These are phyloP conservation scores for Fusarium agapanthi DNA, from an alignment of 2,329 filamentous ascomycete genomes.

Conservation along the genomic window DNA sequence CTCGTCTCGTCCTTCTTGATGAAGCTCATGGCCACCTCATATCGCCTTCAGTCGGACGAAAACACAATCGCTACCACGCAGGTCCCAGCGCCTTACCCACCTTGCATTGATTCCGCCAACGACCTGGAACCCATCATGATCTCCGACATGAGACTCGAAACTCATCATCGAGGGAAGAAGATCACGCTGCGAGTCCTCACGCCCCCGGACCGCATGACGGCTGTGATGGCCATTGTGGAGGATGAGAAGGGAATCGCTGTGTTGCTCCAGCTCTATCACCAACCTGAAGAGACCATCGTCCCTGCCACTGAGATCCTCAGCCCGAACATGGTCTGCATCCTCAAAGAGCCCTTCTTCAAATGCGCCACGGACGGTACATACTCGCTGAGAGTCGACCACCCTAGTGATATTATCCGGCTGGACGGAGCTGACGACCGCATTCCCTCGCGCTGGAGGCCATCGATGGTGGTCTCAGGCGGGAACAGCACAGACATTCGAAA, in stretches of 20 bases:
- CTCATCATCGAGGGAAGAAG: not conserved
- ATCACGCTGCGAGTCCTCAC: not conserved
- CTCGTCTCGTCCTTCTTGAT: not conserved
- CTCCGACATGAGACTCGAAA: not conserved
- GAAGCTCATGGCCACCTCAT: not conserved
- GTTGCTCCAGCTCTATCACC: not conserved
- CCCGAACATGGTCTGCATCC: not conserved
- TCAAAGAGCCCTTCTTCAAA: slow-evolving; percentile 1
- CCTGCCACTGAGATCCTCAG: not conserved
- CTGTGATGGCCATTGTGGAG: not conserved
- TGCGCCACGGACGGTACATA: not conserved
- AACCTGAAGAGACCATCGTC: not conserved
- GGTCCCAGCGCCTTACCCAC: not conserved
- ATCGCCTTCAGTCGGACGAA: not conserved
- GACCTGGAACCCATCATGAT: not conserved
- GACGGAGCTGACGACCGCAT: not conserved
- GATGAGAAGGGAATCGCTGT: not conserved
- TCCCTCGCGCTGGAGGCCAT: not conserved
- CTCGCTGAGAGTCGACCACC: not conserved
- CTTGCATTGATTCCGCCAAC: not conserved
- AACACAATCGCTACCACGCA: not conserved
- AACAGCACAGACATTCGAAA: not conserved
- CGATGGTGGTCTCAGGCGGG: not conserved
- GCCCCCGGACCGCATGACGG: not conserved
- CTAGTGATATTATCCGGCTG: not conserved